Evolutionary conservation across 1,284 basidiomycete species (phyloP).

Genomic region (Farysia itapuensis): DNA sequence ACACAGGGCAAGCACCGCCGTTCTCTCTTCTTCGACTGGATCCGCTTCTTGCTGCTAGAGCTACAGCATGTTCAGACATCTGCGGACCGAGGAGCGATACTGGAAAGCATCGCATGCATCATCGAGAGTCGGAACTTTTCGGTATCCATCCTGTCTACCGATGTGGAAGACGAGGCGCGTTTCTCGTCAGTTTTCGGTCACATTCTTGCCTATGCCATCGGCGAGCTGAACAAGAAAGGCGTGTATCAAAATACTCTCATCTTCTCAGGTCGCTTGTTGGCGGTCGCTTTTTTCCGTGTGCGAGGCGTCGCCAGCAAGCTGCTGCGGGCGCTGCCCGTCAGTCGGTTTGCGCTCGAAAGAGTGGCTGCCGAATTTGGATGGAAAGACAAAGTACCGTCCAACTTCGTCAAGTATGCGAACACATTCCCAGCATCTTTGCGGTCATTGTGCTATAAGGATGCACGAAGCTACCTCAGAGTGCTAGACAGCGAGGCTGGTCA

Average conservation of each 20-base stretch:
- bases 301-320: constrained; percentile 52
- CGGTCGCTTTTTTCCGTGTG: constrained; percentile 53
- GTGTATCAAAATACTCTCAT: constrained; percentile 57
- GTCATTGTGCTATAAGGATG: constrained; percentile 50
- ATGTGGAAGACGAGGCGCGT: constrained; percentile 38
- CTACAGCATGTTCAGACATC: constrained; percentile 54
- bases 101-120: constrained; percentile 55
- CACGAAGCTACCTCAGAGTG: constrained; percentile 48
- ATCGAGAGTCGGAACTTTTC: constrained; percentile 53
- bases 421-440: constrained; percentile 42
- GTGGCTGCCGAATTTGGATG: constrained; percentile 48
- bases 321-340: constrained; percentile 50
- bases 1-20: constrained; percentile 36
- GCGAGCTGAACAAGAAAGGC: constrained; percentile 57
- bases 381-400: constrained; percentile 28
- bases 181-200: constrained; percentile 51
- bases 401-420: constrained; percentile 32
- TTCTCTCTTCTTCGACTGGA: constrained; percentile 55
- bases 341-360: constrained; percentile 51
- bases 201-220: constrained; percentile 51
- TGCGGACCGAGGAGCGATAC: constrained; percentile 52
- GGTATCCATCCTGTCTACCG: constrained; percentile 25
- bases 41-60: constrained; percentile 44
- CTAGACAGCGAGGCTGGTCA: constrained; percentile 35
- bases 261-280: constrained; percentile 50